A percentile compares a stretch with the other conserved stretches of the same genome.
These are phyloP conservation scores for Cladosporium sp. DNA, from an alignment of 2,329 filamentous ascomycete genomes.

Conservation along the genomic window DNA sequence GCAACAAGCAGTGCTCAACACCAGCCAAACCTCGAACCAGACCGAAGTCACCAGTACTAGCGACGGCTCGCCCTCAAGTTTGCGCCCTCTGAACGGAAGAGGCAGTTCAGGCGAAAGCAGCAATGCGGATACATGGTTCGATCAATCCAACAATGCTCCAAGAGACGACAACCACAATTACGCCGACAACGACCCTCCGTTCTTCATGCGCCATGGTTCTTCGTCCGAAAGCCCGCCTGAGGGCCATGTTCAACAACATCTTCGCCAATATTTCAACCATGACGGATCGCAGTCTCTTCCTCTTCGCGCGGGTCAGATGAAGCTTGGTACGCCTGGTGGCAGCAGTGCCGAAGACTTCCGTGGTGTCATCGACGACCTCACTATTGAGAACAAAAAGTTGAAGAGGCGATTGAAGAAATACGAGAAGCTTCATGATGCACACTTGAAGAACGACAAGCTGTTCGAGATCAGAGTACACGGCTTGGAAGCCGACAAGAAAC, in stretches of 20 bases:
- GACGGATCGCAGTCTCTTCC: conserved; percentile 24
- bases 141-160: conserved; percentile 52
- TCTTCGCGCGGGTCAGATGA: not conserved
- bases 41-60: conserved; percentile 20
- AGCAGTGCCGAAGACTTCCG: conserved; percentile 74
- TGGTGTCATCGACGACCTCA: conserved; percentile 84
- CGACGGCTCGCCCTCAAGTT: conserved; percentile 41
- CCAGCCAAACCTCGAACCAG: conserved; percentile 18
- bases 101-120: conserved; percentile 53
- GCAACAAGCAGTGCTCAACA: conserved; percentile 20
- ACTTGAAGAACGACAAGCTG: conserved; percentile 71
- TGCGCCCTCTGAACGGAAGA: conserved; percentile 40
- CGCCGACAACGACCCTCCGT: conserved; percentile 46
- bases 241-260: conserved; percentile 19
- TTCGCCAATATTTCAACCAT: conserved; percentile 16
- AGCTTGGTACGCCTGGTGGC: conserved; percentile 39
- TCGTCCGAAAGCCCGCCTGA: conserved; percentile 47
- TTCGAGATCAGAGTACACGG: conserved; percentile 82
- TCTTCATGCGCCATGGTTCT: conserved; percentile 40
- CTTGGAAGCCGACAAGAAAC: conserved; percentile 69
- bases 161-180: conserved; percentile 40
- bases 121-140: conserved; percentile 55
- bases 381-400: conserved; percentile 76
- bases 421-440: conserved; percentile 65
- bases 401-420: conserved; percentile 72